These are phyloP conservation scores for Gentiana macrophylla DNA, from an alignment of 257 asterid species.

Conservation along the genomic window DNA sequence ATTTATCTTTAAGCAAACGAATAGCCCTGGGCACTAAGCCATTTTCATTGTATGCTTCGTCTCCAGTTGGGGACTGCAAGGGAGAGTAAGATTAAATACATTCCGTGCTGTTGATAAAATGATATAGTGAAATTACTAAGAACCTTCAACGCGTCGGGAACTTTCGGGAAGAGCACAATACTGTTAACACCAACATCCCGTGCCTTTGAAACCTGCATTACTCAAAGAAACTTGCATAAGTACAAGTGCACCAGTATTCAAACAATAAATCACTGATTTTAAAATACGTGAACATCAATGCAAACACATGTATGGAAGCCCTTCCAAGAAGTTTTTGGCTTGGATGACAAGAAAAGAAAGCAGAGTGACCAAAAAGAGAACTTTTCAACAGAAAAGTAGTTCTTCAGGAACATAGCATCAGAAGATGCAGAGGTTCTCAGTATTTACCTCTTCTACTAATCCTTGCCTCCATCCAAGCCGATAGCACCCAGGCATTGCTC, in stretches of 20 bases:
- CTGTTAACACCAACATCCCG: constrained; percentile 96
- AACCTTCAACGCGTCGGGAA: constrained; percentile 95
- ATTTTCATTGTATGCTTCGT: constrained; percentile 86
- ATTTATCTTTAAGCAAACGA: constrained; percentile 85
- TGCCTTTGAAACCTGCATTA: constrained; percentile 71
- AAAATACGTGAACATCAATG: too few species aligned
- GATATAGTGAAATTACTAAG: neutral
- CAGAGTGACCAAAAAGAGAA: too few species aligned
- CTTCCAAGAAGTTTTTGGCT: too few species aligned
- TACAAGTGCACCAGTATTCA: too few species aligned
- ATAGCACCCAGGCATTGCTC: constrained; percentile 99
- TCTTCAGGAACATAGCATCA: neutral
- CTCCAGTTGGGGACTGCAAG: constrained; percentile 68
- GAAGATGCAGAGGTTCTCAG: constrained; percentile 4
- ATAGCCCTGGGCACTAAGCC: constrained; percentile 88
- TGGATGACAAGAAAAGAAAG: too few species aligned
- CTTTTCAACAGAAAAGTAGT: too few species aligned
- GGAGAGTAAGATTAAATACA: neutral
- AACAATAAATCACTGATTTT: too few species aligned
- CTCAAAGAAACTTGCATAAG: too few species aligned
- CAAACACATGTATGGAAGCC: too few species aligned
- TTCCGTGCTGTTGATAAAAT: too few species aligned
- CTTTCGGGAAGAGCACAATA: constrained; percentile 92
- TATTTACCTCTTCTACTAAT: constrained; percentile 78
- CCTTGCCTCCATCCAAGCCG: constrained; percentile 99